A percentile compares a stretch with the other conserved stretches of the same genome.
phyloP scores from a whole-genome alignment of 2,329 filamentous ascomycete genomes.

The Stagonosporopsis rhizophila region DNA sequence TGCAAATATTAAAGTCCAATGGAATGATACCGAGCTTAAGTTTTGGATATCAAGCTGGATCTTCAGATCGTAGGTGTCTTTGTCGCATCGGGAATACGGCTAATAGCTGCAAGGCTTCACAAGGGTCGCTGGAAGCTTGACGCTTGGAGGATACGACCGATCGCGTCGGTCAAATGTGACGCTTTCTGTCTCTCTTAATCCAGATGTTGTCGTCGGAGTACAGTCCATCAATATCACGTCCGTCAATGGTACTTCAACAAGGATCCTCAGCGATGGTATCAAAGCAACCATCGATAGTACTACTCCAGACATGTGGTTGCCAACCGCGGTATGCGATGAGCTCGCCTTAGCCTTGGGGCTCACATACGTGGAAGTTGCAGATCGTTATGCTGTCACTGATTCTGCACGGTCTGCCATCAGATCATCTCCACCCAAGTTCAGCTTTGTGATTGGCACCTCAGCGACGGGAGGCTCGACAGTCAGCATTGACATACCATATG shows the following conservation, averaged over 20 bases:
- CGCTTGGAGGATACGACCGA: slow-evolving; percentile 73
- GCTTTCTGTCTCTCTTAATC: slow-evolving; percentile 63
- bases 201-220: slow-evolving; percentile 67
- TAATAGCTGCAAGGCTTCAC: slow-evolving; percentile 33
- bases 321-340: slow-evolving; percentile 63
- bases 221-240: slow-evolving; percentile 50
- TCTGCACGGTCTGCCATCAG: slow-evolving; percentile 55
- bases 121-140: slow-evolving; percentile 57
- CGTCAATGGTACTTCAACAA: slow-evolving; percentile 43
- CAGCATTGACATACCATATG: neutral
- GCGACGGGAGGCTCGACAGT: neutral
- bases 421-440: slow-evolving; percentile 44
- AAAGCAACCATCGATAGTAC: slow-evolving; percentile 55
- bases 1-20: slow-evolving; percentile 59
- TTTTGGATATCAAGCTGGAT: slow-evolving; percentile 78
- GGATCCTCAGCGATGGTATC: slow-evolving; percentile 32
- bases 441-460: slow-evolving; percentile 1
- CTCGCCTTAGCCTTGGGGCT: slow-evolving; percentile 71
- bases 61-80: slow-evolving; percentile 65
- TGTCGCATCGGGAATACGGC: neutral
- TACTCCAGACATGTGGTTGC: slow-evolving; percentile 58
- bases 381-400: slow-evolving; percentile 69
- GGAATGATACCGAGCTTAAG: slow-evolving; percentile 73
- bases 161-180: slow-evolving; percentile 66
- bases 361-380: slow-evolving; percentile 67